Evolutionary conservation across 2,329 filamentous ascomycete genomes (phyloP).

Genomic region (Colletotrichum eleusines): DNA sequence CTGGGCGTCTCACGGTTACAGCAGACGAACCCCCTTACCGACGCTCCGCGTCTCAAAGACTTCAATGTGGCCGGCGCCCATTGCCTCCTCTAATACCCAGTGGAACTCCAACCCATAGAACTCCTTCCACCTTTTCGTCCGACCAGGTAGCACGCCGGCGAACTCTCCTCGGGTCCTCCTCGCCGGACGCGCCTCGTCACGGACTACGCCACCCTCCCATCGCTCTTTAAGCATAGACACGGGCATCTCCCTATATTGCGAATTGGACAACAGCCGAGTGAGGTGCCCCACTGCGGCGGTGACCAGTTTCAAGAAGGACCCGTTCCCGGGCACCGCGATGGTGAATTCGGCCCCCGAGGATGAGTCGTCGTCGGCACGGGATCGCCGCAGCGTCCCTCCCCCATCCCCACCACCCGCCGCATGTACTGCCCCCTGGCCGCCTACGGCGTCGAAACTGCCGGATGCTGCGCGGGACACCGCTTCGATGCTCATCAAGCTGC

Average conservation of each 20-base stretch:
- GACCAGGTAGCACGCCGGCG: conserved; percentile 67
- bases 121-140: conserved; percentile 77
- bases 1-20: conserved; percentile 46
- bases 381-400: conserved; percentile 53
- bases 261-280: conserved; percentile 67
- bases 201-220: conserved; percentile 76
- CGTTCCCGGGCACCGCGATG: conserved; percentile 75
- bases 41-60: conserved; percentile 81
- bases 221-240: conserved; percentile 72
- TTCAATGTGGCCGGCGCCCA: conserved; percentile 78
- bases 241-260: conserved; percentile 72
- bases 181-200: conserved; percentile 58
- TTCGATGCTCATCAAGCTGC: conserved; percentile 70
- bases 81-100: conserved; percentile 78
- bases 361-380: conserved; percentile 43
- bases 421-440: conserved; percentile 74
- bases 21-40: conserved; percentile 71
- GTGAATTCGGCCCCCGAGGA: conserved; percentile 56
- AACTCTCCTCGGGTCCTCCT: conserved; percentile 68
- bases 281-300: conserved; percentile 72
- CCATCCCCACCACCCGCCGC: conserved; percentile 69
- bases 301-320: conserved; percentile 75
- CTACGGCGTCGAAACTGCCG: conserved; percentile 76
- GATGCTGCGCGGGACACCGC: conserved; percentile 74
- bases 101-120: conserved; percentile 78